Evolutionary conservation across 305 asterid species (phyloP).

Genomic region (Fraxinus greggii): DNA sequence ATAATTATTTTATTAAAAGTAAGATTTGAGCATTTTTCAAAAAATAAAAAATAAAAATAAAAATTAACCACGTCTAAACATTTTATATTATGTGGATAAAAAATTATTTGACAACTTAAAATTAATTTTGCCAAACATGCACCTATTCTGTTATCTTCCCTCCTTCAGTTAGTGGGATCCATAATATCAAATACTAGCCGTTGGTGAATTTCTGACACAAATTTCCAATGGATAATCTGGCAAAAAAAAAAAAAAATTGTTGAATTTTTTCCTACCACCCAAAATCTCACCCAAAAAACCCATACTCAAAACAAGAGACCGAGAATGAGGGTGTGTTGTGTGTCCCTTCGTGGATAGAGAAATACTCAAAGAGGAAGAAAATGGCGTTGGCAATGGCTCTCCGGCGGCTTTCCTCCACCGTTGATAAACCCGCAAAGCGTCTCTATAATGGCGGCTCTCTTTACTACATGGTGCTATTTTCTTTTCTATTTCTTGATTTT

Average conservation of each 20-base stretch:
- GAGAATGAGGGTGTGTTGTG: neutral
- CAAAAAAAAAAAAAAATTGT: slow-evolving; percentile 17
- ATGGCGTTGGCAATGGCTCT: slow-evolving; percentile 87
- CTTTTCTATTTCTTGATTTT: neutral
- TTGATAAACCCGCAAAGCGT: slow-evolving; percentile 61
- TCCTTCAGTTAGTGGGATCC: neutral
- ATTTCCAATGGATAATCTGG: neutral
- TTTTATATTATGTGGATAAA: neutral
- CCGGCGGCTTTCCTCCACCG: slow-evolving; percentile 67
- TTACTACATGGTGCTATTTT: slow-evolving; percentile 55
- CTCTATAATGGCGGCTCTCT: slow-evolving; percentile 56
- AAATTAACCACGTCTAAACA: neutral
- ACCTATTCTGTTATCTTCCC: neutral
- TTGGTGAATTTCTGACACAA: neutral
- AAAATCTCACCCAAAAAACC: slow-evolving; percentile 38
- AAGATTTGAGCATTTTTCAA: too few species aligned
- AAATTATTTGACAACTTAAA: neutral
- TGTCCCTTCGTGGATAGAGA: slow-evolving; percentile 8
- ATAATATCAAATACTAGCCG: neutral
- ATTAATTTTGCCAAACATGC: neutral
- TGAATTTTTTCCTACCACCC: slow-evolving; percentile 44
- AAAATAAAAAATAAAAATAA: too few species aligned
- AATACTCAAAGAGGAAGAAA: neutral
- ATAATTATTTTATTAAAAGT: too few species aligned
- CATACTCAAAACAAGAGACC: slow-evolving; percentile 22